Evolutionary conservation across 2,329 filamentous ascomycete genomes (phyloP).

Genomic region (Lachnellula willkommii): DNA sequence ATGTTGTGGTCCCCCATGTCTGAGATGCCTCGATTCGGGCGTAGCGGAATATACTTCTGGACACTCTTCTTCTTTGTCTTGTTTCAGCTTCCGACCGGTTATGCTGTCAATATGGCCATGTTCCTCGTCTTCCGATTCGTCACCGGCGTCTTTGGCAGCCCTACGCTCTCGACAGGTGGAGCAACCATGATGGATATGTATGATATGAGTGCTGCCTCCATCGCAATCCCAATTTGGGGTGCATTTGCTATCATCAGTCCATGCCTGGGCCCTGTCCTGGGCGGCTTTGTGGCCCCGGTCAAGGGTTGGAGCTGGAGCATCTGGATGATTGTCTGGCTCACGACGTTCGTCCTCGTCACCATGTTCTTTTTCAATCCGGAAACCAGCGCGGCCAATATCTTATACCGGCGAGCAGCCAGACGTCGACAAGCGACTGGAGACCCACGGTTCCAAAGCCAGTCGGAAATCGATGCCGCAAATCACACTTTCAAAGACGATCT

Average conservation of each 20-base stretch:
- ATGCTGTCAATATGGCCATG: constrained; percentile 48
- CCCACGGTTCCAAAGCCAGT: constrained; percentile 49
- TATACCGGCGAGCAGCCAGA: constrained; percentile 51
- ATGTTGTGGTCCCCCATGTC: constrained; percentile 58
- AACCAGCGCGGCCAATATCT: constrained; percentile 51
- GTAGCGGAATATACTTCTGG: constrained; percentile 60
- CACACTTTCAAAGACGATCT: constrained; percentile 45
- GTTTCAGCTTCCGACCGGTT: constrained; percentile 54
- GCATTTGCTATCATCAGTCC: constrained; percentile 39
- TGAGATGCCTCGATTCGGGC: constrained; percentile 59
- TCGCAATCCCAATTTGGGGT: constrained; percentile 53
- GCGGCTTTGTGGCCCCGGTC: constrained; percentile 50
- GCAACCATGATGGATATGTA: constrained; percentile 48
- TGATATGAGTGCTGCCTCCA: constrained; percentile 46
- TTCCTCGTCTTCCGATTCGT: constrained; percentile 58
- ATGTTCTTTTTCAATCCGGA: constrained; percentile 59
- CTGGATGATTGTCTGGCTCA: constrained; percentile 56
- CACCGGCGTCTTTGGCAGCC: constrained; percentile 59
- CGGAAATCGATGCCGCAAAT: constrained; percentile 53
- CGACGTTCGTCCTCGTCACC: constrained; percentile 48
- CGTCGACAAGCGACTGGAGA: constrained; percentile 54
- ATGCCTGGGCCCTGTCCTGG: constrained; percentile 53
- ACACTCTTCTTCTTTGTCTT: constrained; percentile 64
- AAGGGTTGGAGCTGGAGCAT: constrained; percentile 57
- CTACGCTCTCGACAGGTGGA: constrained; percentile 54